Evolutionary conservation across 148 eudicot genomes (phyloP).

Genomic region (Rhododendron ovatum): DNA sequence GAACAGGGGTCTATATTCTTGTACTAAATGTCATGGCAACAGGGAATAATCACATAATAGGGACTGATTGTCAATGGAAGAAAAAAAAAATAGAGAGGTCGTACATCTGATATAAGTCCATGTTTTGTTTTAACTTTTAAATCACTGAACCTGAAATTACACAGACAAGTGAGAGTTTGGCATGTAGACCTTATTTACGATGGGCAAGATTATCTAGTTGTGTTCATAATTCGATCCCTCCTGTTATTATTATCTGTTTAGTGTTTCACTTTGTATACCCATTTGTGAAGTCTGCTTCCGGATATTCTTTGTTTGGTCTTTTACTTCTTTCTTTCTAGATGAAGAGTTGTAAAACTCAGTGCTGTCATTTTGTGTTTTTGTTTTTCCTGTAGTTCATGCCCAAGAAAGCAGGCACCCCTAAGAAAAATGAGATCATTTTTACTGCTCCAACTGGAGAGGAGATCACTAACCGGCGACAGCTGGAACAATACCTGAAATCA

Average conservation of each 20-base stretch:
- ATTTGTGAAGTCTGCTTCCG: not conserved
- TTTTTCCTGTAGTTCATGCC: conserved; percentile 52
- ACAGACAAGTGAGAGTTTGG: not conserved
- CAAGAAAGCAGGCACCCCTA: conserved; percentile 73
- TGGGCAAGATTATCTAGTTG: not conserved
- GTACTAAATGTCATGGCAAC: not conserved
- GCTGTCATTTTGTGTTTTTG: not conserved
- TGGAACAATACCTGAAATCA: conserved; percentile 82
- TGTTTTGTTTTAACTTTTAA: not conserved
- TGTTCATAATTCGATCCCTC: not conserved
- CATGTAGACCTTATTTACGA: not conserved
- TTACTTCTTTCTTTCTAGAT: not conserved
- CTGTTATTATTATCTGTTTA: not conserved
- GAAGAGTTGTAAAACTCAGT: not conserved
- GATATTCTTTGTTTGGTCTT: not conserved
- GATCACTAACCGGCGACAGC: conserved; percentile 61
- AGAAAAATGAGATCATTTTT: conserved; percentile 67
- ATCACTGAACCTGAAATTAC: not conserved
- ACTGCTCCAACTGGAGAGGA: conserved; percentile 90
- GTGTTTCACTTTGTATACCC: not conserved
- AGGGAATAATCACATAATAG: not conserved
- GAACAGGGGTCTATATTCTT: not conserved
- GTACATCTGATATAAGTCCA: not conserved
- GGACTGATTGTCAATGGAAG: not conserved
- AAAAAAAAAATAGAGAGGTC: not conserved